Conservation (phyloP, 2,329 filamentous ascomycete genomes). For the Beauveria medogensis region DNA sequence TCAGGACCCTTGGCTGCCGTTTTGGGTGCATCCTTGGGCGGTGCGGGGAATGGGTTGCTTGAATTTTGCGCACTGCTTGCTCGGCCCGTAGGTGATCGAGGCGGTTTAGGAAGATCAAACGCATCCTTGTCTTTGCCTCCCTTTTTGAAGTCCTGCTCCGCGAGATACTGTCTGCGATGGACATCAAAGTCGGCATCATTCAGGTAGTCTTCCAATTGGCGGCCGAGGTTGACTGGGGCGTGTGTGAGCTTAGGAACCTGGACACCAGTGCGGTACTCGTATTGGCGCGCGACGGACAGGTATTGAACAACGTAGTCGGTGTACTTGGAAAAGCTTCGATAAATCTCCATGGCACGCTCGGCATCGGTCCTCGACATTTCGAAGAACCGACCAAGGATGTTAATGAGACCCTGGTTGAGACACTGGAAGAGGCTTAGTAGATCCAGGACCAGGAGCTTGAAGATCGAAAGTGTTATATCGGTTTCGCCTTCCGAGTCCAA, state of each 20-base stretch:
- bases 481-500: slow-evolving; percentile 86
- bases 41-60: slow-evolving; percentile 37
- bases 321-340: slow-evolving; percentile 83
- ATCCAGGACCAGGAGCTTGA: slow-evolving; percentile 83
- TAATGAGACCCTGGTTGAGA: slow-evolving; percentile 95
- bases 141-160: slow-evolving; percentile 69
- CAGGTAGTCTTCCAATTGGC: slow-evolving; percentile 87
- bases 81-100: slow-evolving; percentile 23
- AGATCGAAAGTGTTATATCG: slow-evolving; percentile 92
- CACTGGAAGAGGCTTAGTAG: slow-evolving; percentile 85
- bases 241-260: slow-evolving; percentile 97
- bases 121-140: slow-evolving; percentile 32
- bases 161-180: slow-evolving; percentile 84
- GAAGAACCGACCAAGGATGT: slow-evolving; percentile 93
- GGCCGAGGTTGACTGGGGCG: slow-evolving; percentile 82
- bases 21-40: slow-evolving; percentile 31
- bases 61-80: slow-evolving; percentile 13
- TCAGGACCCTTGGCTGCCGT: slow-evolving; percentile 53
- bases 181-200: slow-evolving; percentile 92
- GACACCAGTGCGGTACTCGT: slow-evolving; percentile 83
- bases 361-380: slow-evolving; percentile 95
- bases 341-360: slow-evolving; percentile 83
- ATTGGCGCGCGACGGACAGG: slow-evolving; percentile 76
- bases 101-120: slow-evolving; percentile 27
- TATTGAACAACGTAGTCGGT: slow-evolving; percentile 91